Percentiles rank a stretch among this genome's conserved stretches.
phyloP scores from a whole-genome alignment of 2,329 filamentous ascomycete species.

The Furcasterigmium furcatum region DNA sequence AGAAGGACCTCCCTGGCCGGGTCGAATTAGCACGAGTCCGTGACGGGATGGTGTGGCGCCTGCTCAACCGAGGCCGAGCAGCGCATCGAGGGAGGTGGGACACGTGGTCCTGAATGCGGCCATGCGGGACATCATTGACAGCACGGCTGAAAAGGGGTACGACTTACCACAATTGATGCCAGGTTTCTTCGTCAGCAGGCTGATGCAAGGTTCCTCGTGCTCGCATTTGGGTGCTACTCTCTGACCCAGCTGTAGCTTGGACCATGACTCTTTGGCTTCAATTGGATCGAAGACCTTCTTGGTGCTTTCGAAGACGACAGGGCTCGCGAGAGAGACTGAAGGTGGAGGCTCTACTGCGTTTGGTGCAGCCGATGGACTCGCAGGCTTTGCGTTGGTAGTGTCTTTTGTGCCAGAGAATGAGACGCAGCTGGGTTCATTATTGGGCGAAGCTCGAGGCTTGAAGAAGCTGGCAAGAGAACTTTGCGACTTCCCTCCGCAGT shows the following conservation, averaged over 20 bases:
- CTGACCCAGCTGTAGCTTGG: conserved; percentile 70
- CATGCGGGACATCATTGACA: too few relatives aligned
- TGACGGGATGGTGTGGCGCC: too few relatives aligned
- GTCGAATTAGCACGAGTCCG: neutral
- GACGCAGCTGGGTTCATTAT: neutral
- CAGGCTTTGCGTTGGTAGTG: neutral
- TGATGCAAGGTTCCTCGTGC: conserved; percentile 84
- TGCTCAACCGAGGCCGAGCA: too few relatives aligned
- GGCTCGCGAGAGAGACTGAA: neutral
- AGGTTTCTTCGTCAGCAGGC: conserved; percentile 80
- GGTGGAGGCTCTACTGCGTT: neutral
- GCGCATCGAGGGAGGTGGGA: too few relatives aligned
- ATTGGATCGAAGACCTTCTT: conserved; percentile 63
- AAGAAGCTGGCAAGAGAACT: conserved; percentile 77
- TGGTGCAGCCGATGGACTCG: neutral
- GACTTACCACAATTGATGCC: conserved; percentile 72
- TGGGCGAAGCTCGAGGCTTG: conserved; percentile 48
- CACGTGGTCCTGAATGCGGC: neutral
- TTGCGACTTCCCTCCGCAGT: conserved; percentile 32
- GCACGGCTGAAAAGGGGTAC: conserved; percentile 1
- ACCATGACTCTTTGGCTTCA: conserved; percentile 78
- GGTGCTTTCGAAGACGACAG: conserved; percentile 8
- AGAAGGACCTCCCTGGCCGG: conserved; percentile 56
- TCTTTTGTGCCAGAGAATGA: too few relatives aligned
- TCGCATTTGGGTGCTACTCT: conserved; percentile 76